Evolutionary conservation across 2,329 filamentous ascomycete species (phyloP).

Genomic region (Penicillium sp.): DNA sequence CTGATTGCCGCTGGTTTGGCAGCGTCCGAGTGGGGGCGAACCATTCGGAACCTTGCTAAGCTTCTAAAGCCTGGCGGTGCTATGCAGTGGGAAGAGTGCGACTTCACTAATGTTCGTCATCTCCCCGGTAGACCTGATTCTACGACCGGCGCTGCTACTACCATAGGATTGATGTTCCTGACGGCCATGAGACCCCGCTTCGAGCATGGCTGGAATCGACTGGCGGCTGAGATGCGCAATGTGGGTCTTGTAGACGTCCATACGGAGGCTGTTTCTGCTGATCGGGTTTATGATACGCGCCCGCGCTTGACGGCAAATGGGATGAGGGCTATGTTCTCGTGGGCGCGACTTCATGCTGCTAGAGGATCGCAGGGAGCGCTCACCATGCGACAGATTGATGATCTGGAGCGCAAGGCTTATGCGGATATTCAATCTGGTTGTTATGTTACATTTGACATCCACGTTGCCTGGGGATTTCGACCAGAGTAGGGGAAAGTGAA

Average conservation of each 20-base stretch:
- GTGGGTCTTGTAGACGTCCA: neutral
- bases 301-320: neutral
- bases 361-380: neutral
- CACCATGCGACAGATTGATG: neutral
- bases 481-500: neutral
- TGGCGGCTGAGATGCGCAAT: neutral
- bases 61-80: slow-evolving; percentile 14
- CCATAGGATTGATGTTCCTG: neutral
- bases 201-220: neutral
- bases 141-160: neutral
- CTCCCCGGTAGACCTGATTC: neutral
- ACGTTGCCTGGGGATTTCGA: slow-evolving; percentile 5
- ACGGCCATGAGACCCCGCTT: neutral
- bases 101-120: slow-evolving; percentile 5
- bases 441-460: slow-evolving; percentile 10
- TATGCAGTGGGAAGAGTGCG: slow-evolving; percentile 16
- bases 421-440: slow-evolving; percentile 11
- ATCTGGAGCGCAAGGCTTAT: slow-evolving; percentile 3
- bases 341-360: neutral
- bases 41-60: slow-evolving; percentile 1
- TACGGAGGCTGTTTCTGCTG: neutral
- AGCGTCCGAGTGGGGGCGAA: neutral
- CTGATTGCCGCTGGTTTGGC: neutral
- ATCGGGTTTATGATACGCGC: neutral
- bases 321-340: neutral